These are phyloP conservation scores for Fusarium sacchari DNA, from an alignment of 2,329 filamentous ascomycete genomes.

Conservation along the genomic window DNA sequence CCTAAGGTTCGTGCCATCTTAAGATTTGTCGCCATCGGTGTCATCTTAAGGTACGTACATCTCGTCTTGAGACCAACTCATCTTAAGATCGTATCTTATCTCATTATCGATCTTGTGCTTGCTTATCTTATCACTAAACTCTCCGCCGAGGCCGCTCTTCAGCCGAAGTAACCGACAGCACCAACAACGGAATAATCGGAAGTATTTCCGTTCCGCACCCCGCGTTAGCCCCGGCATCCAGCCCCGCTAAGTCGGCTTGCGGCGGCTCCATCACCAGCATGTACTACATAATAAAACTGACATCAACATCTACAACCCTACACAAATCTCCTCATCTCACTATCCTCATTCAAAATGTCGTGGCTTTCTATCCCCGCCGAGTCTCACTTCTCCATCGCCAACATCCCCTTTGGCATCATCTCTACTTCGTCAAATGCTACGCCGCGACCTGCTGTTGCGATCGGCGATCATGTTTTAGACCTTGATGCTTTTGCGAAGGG, in stretches of 20 bases:
- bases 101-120: accelerated
- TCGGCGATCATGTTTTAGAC: conserved; percentile 78
- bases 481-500: conserved; percentile 67
- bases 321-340: background rate
- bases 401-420: conserved; percentile 87
- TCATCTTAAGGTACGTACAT: no score
- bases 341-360: conserved; percentile 31
- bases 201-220: background rate
- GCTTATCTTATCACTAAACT: background rate
- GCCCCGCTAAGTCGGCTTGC: conserved; percentile 28
- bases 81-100: background rate
- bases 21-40: no score
- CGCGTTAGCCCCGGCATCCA: conserved; percentile 14
- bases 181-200: background rate
- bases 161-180: conserved; percentile 2
- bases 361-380: conserved; percentile 49
- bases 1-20: no score
- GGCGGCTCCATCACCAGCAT: conserved; percentile 19
- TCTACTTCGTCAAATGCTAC: conserved; percentile 65
- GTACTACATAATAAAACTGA: conserved; percentile 15
- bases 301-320: background rate
- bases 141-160: background rate
- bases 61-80: background rate
- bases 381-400: conserved; percentile 66
- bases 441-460: conserved; percentile 74